These are phyloP conservation scores for Penicillium pancosmium DNA, from an alignment of 495 filamentous ascomycete genomes.

Conservation along the genomic window DNA sequence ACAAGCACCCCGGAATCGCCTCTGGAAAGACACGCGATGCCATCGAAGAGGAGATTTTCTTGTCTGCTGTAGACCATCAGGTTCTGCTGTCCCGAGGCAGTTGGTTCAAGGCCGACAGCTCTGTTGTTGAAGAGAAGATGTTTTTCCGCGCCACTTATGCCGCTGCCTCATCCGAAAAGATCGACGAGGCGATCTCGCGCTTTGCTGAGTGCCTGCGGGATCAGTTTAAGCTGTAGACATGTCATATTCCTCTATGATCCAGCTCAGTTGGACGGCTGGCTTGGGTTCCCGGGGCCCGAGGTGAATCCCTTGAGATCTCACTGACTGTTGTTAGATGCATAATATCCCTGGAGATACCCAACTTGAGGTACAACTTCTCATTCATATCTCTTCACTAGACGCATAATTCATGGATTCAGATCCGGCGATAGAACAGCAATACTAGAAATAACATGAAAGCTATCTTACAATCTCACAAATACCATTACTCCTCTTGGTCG, in stretches of 20 bases:
- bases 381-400: too few relatives aligned
- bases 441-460: too few relatives aligned
- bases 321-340: neutral
- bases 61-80: conserved; percentile 65
- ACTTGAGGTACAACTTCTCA: neutral
- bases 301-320: neutral
- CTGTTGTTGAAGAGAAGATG: conserved; percentile 48
- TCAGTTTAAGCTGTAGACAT: conserved; percentile 54
- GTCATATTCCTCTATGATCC: neutral
- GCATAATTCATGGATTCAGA: neutral
- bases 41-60: conserved; percentile 87
- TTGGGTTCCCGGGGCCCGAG: neutral
- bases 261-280: neutral
- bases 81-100: conserved; percentile 80
- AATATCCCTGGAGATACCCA: neutral
- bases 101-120: conserved; percentile 78
- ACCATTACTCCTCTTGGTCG: too few relatives aligned
- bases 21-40: conserved; percentile 59
- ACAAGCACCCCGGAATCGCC: conserved; percentile 65
- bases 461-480: too few relatives aligned
- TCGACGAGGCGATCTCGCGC: conserved; percentile 75
- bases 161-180: conserved; percentile 72
- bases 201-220: conserved; percentile 71
- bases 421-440: neutral
- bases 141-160: conserved; percentile 93